Base-by-base conservation (phyloP, 2,329 filamentous ascomycete genomes). In the Botrytis paeoniae region DNA sequence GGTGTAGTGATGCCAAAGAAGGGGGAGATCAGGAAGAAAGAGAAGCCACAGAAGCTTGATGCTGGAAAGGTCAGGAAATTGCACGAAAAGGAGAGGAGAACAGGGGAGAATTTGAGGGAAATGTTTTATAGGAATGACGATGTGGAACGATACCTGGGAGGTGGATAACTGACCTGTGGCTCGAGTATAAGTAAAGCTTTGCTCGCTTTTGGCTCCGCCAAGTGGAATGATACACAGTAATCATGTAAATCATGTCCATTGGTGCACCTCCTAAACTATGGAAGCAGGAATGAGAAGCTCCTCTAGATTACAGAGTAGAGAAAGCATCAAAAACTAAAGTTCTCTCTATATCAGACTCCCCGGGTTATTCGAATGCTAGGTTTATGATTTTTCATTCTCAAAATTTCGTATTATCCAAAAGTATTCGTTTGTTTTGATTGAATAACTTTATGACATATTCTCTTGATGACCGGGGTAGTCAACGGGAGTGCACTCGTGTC, bases 121-220 rank as follows among this genome's bases (percentile, higher is more conserved):
- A 86, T 93, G 83, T 92, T 97, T 75, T 95, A 93, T 82, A 87
- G 88, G 32, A 90, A 88, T 76, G 87, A 92, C n/a, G 92, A 95
- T 76, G 84, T 97, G 71, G 89, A 94, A 78, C 89, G 86, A 79
- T 96, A 97, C 71, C 64, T 80, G 29, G 75, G 77, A 9, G 74
- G 76, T 35, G 39, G 62, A 14, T 60, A n/a, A 57, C 6, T 16
- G 37, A 22, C 14, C 6, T 57, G 9, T 16, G 48, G 10, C 48
- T 29, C 3, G 35, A 66, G 32, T 39, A 66, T 10, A 39, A 29
- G 10, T n/a, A 14, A 43, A 54, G 39, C 35, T 8, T 18, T 35
- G n/a, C n/a, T n/a, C 43, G 12, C 22, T 35, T 25, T n/a, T 39
- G 25, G 25, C 32, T 16, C 32, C 14, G 25, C 16, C n/a, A 54